Conservation (phyloP, 352 stramenopile genomes). For the Globisporangium echinulatum region DNA sequence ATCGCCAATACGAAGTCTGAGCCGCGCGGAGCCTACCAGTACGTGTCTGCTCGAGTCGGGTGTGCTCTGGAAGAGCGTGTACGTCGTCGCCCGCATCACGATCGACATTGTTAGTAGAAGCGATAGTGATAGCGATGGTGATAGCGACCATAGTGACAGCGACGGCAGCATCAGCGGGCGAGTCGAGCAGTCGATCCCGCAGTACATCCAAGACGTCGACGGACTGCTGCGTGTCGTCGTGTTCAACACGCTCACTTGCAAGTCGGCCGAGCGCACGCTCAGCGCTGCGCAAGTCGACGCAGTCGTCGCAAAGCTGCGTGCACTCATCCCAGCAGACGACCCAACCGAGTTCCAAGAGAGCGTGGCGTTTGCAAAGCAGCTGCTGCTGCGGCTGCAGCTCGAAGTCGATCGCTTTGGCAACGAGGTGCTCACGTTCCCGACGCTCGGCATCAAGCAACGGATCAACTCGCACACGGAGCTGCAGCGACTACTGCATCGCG, state of each 20-base stretch:
- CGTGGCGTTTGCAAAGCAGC: slow-evolving; percentile 21
- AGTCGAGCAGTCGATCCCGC: slow-evolving; percentile 1
- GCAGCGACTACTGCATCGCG: not conserved
- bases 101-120: slow-evolving; percentile 12
- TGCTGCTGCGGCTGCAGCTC: slow-evolving; percentile 36
- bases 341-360: slow-evolving; percentile 2
- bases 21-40: not conserved
- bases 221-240: slow-evolving; percentile 1
- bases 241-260: slow-evolving; percentile 10
- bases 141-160: slow-evolving; percentile 1
- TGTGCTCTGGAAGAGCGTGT: slow-evolving; percentile 45
- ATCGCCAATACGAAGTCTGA: slow-evolving; percentile 12
- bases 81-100: slow-evolving; percentile 34
- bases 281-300: slow-evolving; percentile 6
- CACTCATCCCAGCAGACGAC: not conserved
- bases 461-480: slow-evolving; percentile 10
- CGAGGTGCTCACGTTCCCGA: slow-evolving; percentile 48
- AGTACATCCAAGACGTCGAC: slow-evolving; percentile 10
- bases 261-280: slow-evolving; percentile 9
- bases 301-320: slow-evolving; percentile 2
- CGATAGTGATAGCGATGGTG: slow-evolving; percentile 2
- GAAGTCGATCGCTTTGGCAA: slow-evolving; percentile 51
- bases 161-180: not conserved
- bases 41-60: slow-evolving; percentile 36
- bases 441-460: slow-evolving; percentile 22